Evolutionary conservation across 2,329 filamentous ascomycete species (phyloP), one percentile per base, ranked within the genome.

Genomic region (Pseudocercospora eumusae): DNA sequence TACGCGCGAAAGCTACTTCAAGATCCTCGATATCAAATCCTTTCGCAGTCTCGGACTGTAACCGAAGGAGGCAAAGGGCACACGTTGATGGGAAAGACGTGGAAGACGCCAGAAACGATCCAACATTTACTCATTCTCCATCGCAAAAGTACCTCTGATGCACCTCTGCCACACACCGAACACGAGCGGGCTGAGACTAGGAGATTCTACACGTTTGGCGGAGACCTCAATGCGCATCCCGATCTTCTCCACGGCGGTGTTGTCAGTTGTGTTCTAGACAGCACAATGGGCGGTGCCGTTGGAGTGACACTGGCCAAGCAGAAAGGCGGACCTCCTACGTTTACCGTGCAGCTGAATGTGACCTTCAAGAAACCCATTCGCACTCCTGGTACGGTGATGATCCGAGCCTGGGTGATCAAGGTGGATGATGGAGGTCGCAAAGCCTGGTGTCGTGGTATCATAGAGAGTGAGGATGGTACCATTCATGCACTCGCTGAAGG

Each of bases 51-150:
- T 11, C 61, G 67, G 11, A 60, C 59, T 8, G 59, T 66, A 6
- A 66, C 67, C 9, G 57, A 69, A 20, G 49, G 58, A 10, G 67
- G 67, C 4, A 53, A 50, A 33, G 67, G 67, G 2, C 67, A 67
- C 56, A 69, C 65, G 0, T 56, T 69, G 3, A 69, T 66, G 64
- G 67, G 62, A 45, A 69, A 65, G 36, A 69, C 67, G 4, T 67
- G 67, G 67, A 69, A 65, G 20, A 69, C 64, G 1, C 49, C 62
- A 1, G 49, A 33, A n/a, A 69, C 67, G 4, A 66, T 69, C 36
- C 21, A 33, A 5, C 44, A 64, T 21, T 55, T 67, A n/a, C 56
- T 69, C 20, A 61, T 59, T 1, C 45, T 69, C 11, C 65, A 53
- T 47, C 63, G 67, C 11, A 50, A 57, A 3, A 53, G 42, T 20